Percentiles rank a stretch among this genome's conserved stretches.
These are phyloP conservation scores for Cordyceps tenuipes DNA, from an alignment of 2,329 filamentous ascomycete species.

Conservation along the genomic window DNA sequence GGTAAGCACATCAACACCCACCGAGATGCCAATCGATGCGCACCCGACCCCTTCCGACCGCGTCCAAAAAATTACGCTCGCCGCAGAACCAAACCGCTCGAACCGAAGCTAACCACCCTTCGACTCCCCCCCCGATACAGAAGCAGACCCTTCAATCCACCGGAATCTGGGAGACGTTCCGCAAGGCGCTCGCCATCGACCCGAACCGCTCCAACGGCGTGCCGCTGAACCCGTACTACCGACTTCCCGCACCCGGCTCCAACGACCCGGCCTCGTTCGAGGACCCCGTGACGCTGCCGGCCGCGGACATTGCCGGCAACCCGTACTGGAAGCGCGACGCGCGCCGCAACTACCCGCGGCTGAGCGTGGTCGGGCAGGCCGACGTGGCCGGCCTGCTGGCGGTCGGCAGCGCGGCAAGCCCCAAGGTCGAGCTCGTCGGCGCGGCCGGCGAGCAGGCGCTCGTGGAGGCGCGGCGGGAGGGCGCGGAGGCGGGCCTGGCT, in stretches of 20 bases:
- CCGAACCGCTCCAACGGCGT: conserved; percentile 84
- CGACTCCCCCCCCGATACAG: conserved; percentile 40
- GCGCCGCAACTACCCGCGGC: conserved; percentile 71
- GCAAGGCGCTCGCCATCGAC: conserved; percentile 71
- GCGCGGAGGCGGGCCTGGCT: conserved; percentile 62
- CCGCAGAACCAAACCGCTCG: conserved; percentile 10
- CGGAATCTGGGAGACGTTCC: conserved; percentile 80
- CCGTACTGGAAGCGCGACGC: conserved; percentile 78
- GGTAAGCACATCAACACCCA: conserved; percentile 36
- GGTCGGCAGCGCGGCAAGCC: conserved; percentile 71
- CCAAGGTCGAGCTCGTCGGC: conserved; percentile 73
- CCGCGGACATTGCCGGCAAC: conserved; percentile 36
- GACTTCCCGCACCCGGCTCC: conserved; percentile 59
- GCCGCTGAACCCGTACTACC: conserved; percentile 86
- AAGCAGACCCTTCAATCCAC: conserved; percentile 93
- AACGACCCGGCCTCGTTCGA: conserved; percentile 30
- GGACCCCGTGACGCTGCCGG: conserved; percentile 50
- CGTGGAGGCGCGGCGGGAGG: conserved; percentile 67
- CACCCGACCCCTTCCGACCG: conserved; percentile 4
- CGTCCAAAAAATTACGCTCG: not conserved
- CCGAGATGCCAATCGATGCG: conserved; percentile 16
- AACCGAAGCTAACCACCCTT: conserved; percentile 11
- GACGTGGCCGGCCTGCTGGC: conserved; percentile 79
- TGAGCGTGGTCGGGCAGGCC: conserved; percentile 72
- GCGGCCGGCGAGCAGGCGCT: conserved; percentile 56